Evolutionary conservation across 352 stramenopile genomes (phyloP), one percentile per base, ranked within the genome.

Genomic region (Phytophthora crassamura): DNA sequence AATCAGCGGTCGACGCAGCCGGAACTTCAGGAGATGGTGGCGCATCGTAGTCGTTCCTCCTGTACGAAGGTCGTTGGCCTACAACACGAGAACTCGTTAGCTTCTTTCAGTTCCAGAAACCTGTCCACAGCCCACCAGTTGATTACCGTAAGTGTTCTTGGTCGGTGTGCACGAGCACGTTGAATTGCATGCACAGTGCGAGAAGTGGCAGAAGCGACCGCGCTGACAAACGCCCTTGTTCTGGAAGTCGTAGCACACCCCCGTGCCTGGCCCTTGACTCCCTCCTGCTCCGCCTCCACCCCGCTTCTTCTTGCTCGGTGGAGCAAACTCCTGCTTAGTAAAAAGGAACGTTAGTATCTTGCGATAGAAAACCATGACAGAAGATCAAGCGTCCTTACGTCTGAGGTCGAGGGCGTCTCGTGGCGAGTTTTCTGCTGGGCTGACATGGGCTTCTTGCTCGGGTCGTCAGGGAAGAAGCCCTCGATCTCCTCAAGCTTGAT

Each of bases 161-260:
- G 78, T 61, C 10, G 82, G 74, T 5, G 88, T 95, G 64, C 88
- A 95, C 4, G 78, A 89, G 50, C 88, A 95, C 35, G 84, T 91
- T 12, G 85, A 93, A 66, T 95, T 93, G 61, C 88, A 95, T 8
- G 88, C 88, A 53, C 88, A 95, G 64, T 95, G 88, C 12, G 86
- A 94, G 59, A 95, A 95, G 54, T 95, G 88, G 68, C 88, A 95
- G 48, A 90, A 93, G 16, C 83, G 77, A 7, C 86, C 88, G 12
- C 88, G 88, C 56, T 94, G 86, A 22, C 88, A 95, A 8, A 93
- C 80, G 10, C 88, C 88, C 45, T 95, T 95, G 70, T 95, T 95
- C 61, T 95, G 88, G 41, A 95, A 95, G 33, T 95, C 88, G 60
- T 95, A 95, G 59, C 88, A 95, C 32, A 95, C 88, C 38, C 88